Percentiles rank a stretch among this genome's conserved stretches.
Evolutionary conservation across 2,329 filamentous ascomycete species (phyloP).

Genomic region (Fusarium xylarioides): DNA sequence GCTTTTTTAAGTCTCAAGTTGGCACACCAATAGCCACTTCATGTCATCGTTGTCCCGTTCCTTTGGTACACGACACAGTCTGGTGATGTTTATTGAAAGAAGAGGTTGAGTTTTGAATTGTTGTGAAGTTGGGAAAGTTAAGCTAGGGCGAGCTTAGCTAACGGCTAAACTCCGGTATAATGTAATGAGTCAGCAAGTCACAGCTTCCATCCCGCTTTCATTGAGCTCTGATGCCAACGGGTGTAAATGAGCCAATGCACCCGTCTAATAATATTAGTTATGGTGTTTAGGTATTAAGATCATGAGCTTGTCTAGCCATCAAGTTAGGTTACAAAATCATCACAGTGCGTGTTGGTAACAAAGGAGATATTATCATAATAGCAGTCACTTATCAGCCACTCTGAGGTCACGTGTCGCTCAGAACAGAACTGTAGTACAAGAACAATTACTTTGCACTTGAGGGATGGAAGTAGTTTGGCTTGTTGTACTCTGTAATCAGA

Average conservation of each 20-base stretch:
- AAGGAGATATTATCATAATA: background rate
- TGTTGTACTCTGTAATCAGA: conserved; percentile 19
- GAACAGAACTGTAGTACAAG: background rate
- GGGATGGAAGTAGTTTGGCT: background rate
- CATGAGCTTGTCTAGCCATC: background rate
- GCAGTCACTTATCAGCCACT: background rate
- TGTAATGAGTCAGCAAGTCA: conserved; percentile 2
- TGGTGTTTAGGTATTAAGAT: background rate
- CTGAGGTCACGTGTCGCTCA: background rate
- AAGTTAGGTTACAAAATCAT: background rate
- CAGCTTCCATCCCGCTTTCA: background rate
- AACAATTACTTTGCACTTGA: background rate
- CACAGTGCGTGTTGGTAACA: background rate
- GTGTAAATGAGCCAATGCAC: background rate
- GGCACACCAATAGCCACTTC: background rate
- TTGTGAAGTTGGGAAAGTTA: conserved; percentile 21
- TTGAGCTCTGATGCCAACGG: background rate
- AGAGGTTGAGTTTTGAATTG: conserved; percentile 17
- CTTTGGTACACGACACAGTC: conserved; percentile 3
- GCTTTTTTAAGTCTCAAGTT: background rate
- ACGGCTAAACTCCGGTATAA: conserved; percentile 30
- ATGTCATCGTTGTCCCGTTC: conserved; percentile 16
- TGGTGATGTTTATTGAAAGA: conserved; percentile 5
- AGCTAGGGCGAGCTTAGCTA: conserved; percentile 18
- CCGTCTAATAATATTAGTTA: background rate